Conservation (phyloP, 31 red algal genomes). For the Endocladia muricata region DNA sequence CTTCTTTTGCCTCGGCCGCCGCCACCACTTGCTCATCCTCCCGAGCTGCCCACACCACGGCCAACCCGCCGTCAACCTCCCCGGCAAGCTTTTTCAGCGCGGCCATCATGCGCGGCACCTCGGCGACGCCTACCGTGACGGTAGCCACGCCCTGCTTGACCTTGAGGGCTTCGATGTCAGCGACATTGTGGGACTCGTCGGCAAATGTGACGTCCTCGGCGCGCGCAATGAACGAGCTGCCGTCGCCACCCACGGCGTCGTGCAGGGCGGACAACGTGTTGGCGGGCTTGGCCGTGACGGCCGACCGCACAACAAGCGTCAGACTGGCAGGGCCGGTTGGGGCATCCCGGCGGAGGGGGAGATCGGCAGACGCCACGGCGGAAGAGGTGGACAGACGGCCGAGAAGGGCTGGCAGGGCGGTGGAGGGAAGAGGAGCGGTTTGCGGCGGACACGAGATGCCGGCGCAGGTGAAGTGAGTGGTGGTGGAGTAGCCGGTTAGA, state of each 20-base stretch:
- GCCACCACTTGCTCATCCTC: neutral
- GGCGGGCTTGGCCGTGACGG: neutral
- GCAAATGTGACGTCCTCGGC: neutral
- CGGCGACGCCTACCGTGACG: neutral
- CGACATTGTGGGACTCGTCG: neutral
- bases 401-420: conserved; percentile 13
- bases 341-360: neutral
- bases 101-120: neutral
- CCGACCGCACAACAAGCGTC: neutral
- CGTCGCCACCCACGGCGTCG: neutral
- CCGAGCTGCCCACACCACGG: neutral
- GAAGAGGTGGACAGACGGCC: neutral
- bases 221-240: neutral
- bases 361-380: neutral
- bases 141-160: neutral
- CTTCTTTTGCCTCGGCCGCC: neutral
- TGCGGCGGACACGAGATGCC: conserved; percentile 1
- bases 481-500: conserved; percentile 23
- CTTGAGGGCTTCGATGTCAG: neutral
- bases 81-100: neutral
- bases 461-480: conserved; percentile 20
- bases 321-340: neutral
- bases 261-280: neutral
- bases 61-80: neutral
- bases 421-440: neutral